These are phyloP conservation scores for Aspergillus mulundensis DNA, from an alignment of 495 filamentous ascomycete species.

Conservation along the genomic window DNA sequence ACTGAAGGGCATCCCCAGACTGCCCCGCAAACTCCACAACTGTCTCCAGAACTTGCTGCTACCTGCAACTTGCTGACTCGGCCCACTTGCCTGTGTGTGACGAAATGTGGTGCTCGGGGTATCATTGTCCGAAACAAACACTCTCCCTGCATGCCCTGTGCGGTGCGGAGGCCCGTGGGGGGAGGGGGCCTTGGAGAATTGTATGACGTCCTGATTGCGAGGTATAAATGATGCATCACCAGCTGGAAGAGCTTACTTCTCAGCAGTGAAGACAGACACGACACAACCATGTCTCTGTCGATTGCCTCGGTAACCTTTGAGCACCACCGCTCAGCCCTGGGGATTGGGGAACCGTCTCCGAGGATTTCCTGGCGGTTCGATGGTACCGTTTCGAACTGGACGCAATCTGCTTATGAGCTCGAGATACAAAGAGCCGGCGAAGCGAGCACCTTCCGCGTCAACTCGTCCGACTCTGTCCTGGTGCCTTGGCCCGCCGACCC, in stretches of 20 bases:
- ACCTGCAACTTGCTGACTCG: neutral
- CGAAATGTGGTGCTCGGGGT: neutral
- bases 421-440: constrained; percentile 6
- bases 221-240: too few relatives aligned
- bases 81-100: neutral
- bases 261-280: neutral
- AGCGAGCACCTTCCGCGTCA: constrained; percentile 1
- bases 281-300: constrained; percentile 11
- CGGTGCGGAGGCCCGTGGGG: too few relatives aligned
- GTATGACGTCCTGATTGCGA: too few relatives aligned
- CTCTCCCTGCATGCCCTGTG: too few relatives aligned
- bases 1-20: too few relatives aligned
- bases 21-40: too few relatives aligned
- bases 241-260: too few relatives aligned
- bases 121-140: neutral
- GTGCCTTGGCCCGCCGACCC: constrained; percentile 13
- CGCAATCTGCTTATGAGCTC: constrained; percentile 11
- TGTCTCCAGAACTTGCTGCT: too few relatives aligned
- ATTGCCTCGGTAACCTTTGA: constrained; percentile 16
- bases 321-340: constrained; percentile 12
- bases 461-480: constrained; percentile 16
- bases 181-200: too few relatives aligned
- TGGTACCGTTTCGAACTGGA: constrained; percentile 12
- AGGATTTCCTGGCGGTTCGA: constrained; percentile 17
- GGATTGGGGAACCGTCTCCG: constrained; percentile 11